Evolutionary conservation across 2,329 filamentous ascomycete genomes (phyloP).

Genomic region (Trichoderma pleuroti): DNA sequence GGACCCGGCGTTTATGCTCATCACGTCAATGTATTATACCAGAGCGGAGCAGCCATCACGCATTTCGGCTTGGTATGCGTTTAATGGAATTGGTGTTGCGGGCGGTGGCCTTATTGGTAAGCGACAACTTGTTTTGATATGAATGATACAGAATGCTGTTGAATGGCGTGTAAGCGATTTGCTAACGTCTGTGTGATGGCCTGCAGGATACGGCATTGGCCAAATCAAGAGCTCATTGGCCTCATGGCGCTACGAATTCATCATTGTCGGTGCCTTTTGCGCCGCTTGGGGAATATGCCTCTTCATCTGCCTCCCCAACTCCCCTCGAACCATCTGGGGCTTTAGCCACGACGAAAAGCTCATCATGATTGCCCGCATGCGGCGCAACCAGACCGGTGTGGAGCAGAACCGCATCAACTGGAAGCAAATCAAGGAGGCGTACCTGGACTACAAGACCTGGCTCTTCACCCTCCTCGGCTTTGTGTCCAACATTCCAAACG

Average conservation of each 20-base stretch:
- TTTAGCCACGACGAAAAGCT: constrained; percentile 49
- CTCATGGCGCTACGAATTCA: constrained; percentile 65
- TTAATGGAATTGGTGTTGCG: constrained; percentile 57
- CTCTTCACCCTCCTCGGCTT: constrained; percentile 54
- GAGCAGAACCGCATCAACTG: constrained; percentile 55
- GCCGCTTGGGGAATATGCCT: constrained; percentile 58
- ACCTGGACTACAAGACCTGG: constrained; percentile 56
- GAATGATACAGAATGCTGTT: neutral
- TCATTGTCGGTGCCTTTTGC: constrained; percentile 59
- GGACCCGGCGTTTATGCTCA: constrained; percentile 54
- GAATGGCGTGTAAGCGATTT: neutral
- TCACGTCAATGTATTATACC: constrained; percentile 64
- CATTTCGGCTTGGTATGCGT: constrained; percentile 57
- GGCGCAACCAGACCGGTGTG: constrained; percentile 56
- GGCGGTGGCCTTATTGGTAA: constrained; percentile 47
- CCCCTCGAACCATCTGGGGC: constrained; percentile 51
- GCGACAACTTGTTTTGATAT: neutral
- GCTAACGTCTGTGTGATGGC: neutral
- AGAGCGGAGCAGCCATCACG: constrained; percentile 58
- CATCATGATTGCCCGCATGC: constrained; percentile 53
- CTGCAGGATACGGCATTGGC: constrained; percentile 53
- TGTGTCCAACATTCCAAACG: constrained; percentile 54
- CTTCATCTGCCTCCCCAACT: constrained; percentile 54
- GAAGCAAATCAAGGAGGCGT: constrained; percentile 53
- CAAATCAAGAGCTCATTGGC: constrained; percentile 54